phyloP scores from a whole-genome alignment of 768 basidiomycete genomes.

The Psilocybe tampanensis region DNA sequence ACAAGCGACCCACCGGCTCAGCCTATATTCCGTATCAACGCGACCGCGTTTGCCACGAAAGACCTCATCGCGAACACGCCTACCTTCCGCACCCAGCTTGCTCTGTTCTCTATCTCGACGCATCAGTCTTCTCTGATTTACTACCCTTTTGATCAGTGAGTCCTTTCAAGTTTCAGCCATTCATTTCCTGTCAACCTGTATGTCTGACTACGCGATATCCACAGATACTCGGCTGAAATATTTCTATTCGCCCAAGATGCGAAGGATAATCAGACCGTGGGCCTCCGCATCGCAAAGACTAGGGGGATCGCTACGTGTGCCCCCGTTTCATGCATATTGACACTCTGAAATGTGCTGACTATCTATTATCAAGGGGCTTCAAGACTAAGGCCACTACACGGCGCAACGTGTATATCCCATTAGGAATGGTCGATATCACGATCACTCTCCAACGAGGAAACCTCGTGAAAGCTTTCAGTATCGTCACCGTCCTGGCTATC shows the following conservation, averaged over 20 bases:
- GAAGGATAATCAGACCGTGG: constrained; percentile 19
- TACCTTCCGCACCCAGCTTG: constrained; percentile 24
- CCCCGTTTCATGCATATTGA: no score
- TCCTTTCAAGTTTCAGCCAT: background rate
- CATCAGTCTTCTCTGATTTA: constrained; percentile 22
- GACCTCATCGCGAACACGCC: constrained; percentile 22
- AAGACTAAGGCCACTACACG: constrained; percentile 18
- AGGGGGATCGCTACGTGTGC: constrained; percentile 26
- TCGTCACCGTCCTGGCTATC: constrained; percentile 23
- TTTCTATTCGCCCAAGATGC: constrained; percentile 24
- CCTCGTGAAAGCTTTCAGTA: constrained; percentile 23
- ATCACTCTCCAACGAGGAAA: constrained; percentile 21
- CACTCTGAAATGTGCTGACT: no score
- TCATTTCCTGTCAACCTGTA: background rate
- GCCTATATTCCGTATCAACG: constrained; percentile 24
- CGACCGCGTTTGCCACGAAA: constrained; percentile 10
- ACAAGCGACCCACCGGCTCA: constrained; percentile 20
- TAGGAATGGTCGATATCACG: constrained; percentile 21
- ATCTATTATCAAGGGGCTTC: constrained; percentile 20
- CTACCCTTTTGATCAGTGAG: constrained; percentile 25
- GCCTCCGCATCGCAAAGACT: constrained; percentile 17
- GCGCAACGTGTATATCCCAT: constrained; percentile 14
- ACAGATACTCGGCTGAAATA: constrained; percentile 24
- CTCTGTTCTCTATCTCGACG: constrained; percentile 23
- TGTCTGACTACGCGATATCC: no score